These are phyloP conservation scores for Neurospora sp. DNA, from an alignment of 495 filamentous ascomycete species.

Conservation along the genomic window DNA sequence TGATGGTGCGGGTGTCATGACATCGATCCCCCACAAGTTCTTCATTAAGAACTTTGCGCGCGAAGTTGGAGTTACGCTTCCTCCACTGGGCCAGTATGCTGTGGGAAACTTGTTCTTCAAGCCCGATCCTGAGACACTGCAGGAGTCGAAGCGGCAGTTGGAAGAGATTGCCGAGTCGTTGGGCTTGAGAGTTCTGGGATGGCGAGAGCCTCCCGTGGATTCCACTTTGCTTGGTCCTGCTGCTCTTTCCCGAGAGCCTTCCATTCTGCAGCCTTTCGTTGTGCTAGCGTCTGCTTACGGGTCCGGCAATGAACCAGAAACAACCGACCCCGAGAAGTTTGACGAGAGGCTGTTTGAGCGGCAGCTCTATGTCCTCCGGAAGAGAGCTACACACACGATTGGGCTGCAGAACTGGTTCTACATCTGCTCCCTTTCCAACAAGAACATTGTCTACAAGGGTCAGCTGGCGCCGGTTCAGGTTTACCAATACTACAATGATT, in stretches of 20 bases:
- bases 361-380: slow-evolving; percentile 89
- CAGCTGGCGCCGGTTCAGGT: slow-evolving; percentile 93
- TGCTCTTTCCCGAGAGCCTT: slow-evolving; percentile 85
- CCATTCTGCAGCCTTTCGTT: slow-evolving; percentile 92
- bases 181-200: slow-evolving; percentile 85
- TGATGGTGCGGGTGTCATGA: slow-evolving; percentile 98
- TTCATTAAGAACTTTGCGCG: slow-evolving; percentile 97
- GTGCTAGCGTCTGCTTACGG: slow-evolving; percentile 83
- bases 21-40: slow-evolving; percentile 96
- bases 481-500: slow-evolving; percentile 98
- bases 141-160: slow-evolving; percentile 79
- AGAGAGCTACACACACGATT: slow-evolving; percentile 88
- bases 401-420: slow-evolving; percentile 99
- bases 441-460: slow-evolving; percentile 99
- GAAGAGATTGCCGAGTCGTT: slow-evolving; percentile 84
- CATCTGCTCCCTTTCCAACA: slow-evolving; percentile 92
- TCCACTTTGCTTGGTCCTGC: slow-evolving; percentile 89
- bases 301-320: slow-evolving; percentile 69
- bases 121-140: slow-evolving; percentile 77
- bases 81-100: slow-evolving; percentile 87
- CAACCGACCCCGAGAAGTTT: slow-evolving; percentile 67
- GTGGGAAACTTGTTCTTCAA: slow-evolving; percentile 99
- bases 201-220: slow-evolving; percentile 92
- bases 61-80: slow-evolving; percentile 76
- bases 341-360: slow-evolving; percentile 82